Base-by-base conservation (phyloP, 306 rosid genomes). In the Lupinus albus region DNA sequence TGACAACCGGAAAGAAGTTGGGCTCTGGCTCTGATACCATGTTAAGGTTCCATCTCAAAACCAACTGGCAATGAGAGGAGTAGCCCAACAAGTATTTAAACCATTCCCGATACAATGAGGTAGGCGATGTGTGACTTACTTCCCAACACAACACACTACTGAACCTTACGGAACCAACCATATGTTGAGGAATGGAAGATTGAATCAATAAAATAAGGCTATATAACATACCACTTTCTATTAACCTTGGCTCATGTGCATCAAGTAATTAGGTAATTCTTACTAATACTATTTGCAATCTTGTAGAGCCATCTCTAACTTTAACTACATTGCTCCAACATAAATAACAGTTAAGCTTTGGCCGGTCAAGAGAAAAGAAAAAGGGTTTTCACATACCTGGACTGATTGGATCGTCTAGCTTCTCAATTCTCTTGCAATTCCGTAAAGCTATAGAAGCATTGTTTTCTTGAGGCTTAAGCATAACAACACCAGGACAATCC, bases 401-500 rank as follows among this genome's bases (percentile, higher is more conserved):
- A 78, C 79, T 79, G 61, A 94, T 33, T 59, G 96, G 99, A 82
- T 94, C 97, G 12, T 81, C 92, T 67, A 91, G 71, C 79, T 91
- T 94, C 80, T 94, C 97, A 39, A 94, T 94, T 74, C 97, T 84
- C 86, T 87, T 89, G 86, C 97, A 92, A 78, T 92, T 92, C 21
- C 90, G 68, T 55, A 92, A 86, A 66, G 96, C 87, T 11, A 84
- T 25, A 33, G 97, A 78, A 12, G 88, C 81, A 65, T 84, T 86
- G 46, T 80, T 89, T 69, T 77, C 95, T 73, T 71, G 68, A 68
- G 92, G 70, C 54, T 75, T 85, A n/a, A 92, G 83, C 97, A 89
- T 89, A 41, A 89, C 95, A 71, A 92, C 97, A 82, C 97, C 97
- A 72, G 97, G 97, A 75, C 97, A 92, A 68, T 92, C 97, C 74